Evolutionary conservation across 345 rosid genomes (phyloP), one percentile per base, ranked within the genome.

Genomic region (Clausena lansium): DNA sequence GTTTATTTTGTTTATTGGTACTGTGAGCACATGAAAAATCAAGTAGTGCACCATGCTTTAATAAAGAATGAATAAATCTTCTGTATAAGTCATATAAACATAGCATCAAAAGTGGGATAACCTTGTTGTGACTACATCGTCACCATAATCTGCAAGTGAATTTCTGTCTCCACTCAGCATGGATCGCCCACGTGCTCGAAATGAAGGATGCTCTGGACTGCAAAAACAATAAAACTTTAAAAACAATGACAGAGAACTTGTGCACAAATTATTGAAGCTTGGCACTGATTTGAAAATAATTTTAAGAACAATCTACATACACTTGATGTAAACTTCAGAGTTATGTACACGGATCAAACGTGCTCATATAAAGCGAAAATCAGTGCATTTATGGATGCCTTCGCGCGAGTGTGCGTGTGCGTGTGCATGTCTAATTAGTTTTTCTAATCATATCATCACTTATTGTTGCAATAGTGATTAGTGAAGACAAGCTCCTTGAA

Each of bases 181-280:
- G 81, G 97, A 95, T 67, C 87, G 84, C 69, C 93, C 91, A 79
- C 91, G 95, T 55, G 85, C 86, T 80, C 87, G 93, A 68, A 88
- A 86, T 71, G 95, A 92, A 82, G 91, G 98, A 87, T 92, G 95
- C 85, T 94, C 97, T 59, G 98, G 98, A 85, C 98, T 95, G 92
- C 81, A 82, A 66, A 85, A 36, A 52, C 35, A 81, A 76, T 76
- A 77, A 68, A 47, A 55, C 45, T 39, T 65, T 13, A 52, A 73
- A 79, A 17, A 62, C 14, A 35, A 77, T 8, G 39, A 67, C 41
- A 41, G 22, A 39, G 36, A 27, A 19, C 52, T 30, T 32, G 28
- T n/a, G 39, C 14, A 19, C 25, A 63, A 27, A 19, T 20, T 8
- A 33, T 73, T 3, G 64, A 47, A 50, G 11, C 30, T 33, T 22